These are phyloP conservation scores for Diaporthe caulivora DNA, from an alignment of 2,329 filamentous ascomycete species.

Conservation along the genomic window DNA sequence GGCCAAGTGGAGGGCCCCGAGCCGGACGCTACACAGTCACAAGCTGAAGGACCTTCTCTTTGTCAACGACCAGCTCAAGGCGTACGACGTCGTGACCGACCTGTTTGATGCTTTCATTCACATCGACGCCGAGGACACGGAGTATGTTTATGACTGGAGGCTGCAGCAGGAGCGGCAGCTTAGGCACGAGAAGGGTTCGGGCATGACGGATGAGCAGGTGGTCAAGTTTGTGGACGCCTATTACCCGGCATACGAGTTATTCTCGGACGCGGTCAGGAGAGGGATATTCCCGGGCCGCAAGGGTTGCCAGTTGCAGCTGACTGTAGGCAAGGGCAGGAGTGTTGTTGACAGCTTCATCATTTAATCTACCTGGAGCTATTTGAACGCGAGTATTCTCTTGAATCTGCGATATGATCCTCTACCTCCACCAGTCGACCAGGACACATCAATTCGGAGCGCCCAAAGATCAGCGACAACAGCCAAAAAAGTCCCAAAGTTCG, in stretches of 20 bases:
- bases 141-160: conserved; percentile 88
- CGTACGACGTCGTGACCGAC: conserved; percentile 63
- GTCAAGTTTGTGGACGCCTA: conserved; percentile 78
- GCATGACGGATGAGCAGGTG: conserved; percentile 88
- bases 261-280: conserved; percentile 67
- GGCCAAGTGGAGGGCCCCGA: conserved; percentile 63
- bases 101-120: conserved; percentile 68
- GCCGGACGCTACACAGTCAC: conserved; percentile 62
- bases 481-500: background rate
- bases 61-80: conserved; percentile 61
- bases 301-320: conserved; percentile 70
- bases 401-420: background rate
- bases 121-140: conserved; percentile 76
- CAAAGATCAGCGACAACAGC: background rate
- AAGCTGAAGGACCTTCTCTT: conserved; percentile 62
- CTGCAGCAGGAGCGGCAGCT: conserved; percentile 83
- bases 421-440: background rate
- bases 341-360: conserved; percentile 62
- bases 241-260: conserved; percentile 80
- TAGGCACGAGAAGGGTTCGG: conserved; percentile 73
- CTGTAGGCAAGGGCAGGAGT: conserved; percentile 71
- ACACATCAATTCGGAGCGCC: background rate
- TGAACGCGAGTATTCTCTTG: background rate
- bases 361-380: background rate
- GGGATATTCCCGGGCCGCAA: conserved; percentile 66